A percentile compares a stretch with the other conserved stretches of the same genome.
These are phyloP conservation scores for Paracoccidioides lutzii DNA, from an alignment of 2,329 filamentous ascomycete species.

Conservation along the genomic window DNA sequence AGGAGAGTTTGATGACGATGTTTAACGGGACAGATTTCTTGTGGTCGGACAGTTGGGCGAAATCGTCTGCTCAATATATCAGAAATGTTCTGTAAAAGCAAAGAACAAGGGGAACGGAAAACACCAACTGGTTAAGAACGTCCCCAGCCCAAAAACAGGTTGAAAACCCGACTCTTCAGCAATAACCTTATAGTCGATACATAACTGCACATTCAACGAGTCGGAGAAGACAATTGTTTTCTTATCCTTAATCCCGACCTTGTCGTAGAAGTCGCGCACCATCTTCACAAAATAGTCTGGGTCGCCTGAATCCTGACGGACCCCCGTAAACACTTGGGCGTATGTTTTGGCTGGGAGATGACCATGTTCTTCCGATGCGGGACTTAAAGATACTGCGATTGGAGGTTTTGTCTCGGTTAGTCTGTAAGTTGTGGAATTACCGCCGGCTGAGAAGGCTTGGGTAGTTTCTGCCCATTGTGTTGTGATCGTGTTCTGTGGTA, in stretches of 20 bases:
- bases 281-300: constrained; percentile 64
- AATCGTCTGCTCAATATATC: constrained; percentile 52
- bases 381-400: constrained; percentile 34
- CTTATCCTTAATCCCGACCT: constrained; percentile 58
- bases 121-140: constrained; percentile 67
- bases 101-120: background rate
- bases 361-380: constrained; percentile 10
- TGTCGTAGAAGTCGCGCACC: constrained; percentile 71
- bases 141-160: constrained; percentile 86
- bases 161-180: constrained; percentile 70
- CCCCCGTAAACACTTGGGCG: constrained; percentile 68
- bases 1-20: constrained; percentile 94
- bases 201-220: constrained; percentile 80
- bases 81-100: background rate
- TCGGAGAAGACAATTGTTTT: constrained; percentile 95
- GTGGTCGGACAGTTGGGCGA: constrained; percentile 55
- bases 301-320: constrained; percentile 84
- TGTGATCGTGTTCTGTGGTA: constrained; percentile 35
- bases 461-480: constrained; percentile 28
- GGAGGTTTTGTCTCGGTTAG: constrained; percentile 29
- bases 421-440: constrained; percentile 26
- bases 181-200: constrained; percentile 75
- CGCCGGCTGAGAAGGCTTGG: constrained; percentile 22
- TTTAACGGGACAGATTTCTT: constrained; percentile 85
- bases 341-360: constrained; percentile 43